Evolutionary conservation across 805 yeast genomes (phyloP).

Genomic region (Candida tibetensis): DNA sequence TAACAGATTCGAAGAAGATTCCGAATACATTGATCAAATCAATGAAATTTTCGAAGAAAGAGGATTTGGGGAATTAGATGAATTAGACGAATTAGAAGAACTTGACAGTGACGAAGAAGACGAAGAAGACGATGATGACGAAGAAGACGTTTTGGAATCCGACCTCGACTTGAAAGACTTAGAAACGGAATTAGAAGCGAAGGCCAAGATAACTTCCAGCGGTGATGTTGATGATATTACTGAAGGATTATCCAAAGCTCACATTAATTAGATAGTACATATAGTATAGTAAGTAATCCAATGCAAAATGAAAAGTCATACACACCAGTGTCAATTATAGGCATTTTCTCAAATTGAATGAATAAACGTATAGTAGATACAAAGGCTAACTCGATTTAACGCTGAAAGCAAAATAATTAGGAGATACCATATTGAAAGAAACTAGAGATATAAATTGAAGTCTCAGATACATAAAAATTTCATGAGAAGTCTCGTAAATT

Average conservation of each 20-base stretch:
- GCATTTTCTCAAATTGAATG: too few relatives aligned
- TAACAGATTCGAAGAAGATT: constrained; percentile 87
- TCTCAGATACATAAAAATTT: too few relatives aligned
- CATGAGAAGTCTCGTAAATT: too few relatives aligned
- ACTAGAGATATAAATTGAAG: too few relatives aligned
- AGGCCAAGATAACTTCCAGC: constrained; percentile 43
- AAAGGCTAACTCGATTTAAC: too few relatives aligned
- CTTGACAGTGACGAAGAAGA: constrained; percentile 67
- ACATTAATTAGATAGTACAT: constrained; percentile 25
- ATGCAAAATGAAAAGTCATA: too few relatives aligned
- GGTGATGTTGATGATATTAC: constrained; percentile 56
- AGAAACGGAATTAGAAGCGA: constrained; percentile 52
- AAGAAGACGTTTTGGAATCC: constrained; percentile 50
- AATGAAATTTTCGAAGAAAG: constrained; percentile 62
- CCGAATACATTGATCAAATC: constrained; percentile 62
- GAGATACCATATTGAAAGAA: too few relatives aligned
- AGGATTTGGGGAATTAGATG: constrained; percentile 83
- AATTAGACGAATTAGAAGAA: constrained; percentile 93
- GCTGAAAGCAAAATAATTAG: too few relatives aligned
- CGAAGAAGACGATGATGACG: constrained; percentile 58
- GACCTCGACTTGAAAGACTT: constrained; percentile 48
- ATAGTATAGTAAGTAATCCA: too few relatives aligned
- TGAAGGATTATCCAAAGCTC: constrained; percentile 54
- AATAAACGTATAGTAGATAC: too few relatives aligned
- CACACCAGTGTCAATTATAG: too few relatives aligned